These are phyloP conservation scores for Ustilago sp. DNA, from an alignment of 1,284 basidiomycete genomes.

Conservation along the genomic window DNA sequence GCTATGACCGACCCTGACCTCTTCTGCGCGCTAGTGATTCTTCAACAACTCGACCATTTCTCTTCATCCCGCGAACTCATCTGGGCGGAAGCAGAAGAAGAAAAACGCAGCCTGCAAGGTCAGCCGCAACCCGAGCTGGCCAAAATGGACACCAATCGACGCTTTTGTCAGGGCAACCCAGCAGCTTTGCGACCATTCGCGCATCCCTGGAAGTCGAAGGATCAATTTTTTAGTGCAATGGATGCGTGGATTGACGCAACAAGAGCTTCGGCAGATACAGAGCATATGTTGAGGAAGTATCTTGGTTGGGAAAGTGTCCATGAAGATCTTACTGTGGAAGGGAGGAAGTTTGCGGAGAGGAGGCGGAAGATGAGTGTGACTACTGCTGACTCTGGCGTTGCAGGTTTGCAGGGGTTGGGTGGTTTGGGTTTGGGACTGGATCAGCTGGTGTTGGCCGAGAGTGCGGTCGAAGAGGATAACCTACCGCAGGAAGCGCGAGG, in stretches of 20 bases:
- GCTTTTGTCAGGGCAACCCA: slow-evolving; percentile 37
- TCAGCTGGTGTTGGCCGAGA: slow-evolving; percentile 8
- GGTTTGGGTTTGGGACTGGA: slow-evolving; percentile 19
- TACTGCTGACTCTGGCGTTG: slow-evolving; percentile 13
- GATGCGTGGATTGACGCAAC: slow-evolving; percentile 43
- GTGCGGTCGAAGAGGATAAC: not conserved
- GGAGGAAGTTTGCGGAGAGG: slow-evolving; percentile 50
- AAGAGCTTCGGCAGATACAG: slow-evolving; percentile 35
- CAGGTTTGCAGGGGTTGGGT: slow-evolving; percentile 8
- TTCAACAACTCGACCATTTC: slow-evolving; percentile 24
- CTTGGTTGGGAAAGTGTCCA: slow-evolving; percentile 50
- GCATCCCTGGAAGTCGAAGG: slow-evolving; percentile 49
- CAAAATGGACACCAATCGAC: slow-evolving; percentile 22
- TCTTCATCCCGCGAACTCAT: slow-evolving; percentile 42
- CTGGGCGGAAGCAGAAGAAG: slow-evolving; percentile 61
- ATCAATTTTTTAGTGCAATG: slow-evolving; percentile 40
- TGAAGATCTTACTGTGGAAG: slow-evolving; percentile 54
- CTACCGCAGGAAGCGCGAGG: not conserved
- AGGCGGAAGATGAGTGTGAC: slow-evolving; percentile 43
- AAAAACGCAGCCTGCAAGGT: slow-evolving; percentile 43
- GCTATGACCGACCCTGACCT: slow-evolving; percentile 38
- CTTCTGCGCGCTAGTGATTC: slow-evolving; percentile 33
- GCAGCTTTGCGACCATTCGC: slow-evolving; percentile 45
- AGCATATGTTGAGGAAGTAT: slow-evolving; percentile 35
- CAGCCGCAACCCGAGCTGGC: slow-evolving; percentile 15